These are phyloP conservation scores for Arachnomyces sp. DNA, from an alignment of 2,329 filamentous ascomycete genomes.

Conservation along the genomic window DNA sequence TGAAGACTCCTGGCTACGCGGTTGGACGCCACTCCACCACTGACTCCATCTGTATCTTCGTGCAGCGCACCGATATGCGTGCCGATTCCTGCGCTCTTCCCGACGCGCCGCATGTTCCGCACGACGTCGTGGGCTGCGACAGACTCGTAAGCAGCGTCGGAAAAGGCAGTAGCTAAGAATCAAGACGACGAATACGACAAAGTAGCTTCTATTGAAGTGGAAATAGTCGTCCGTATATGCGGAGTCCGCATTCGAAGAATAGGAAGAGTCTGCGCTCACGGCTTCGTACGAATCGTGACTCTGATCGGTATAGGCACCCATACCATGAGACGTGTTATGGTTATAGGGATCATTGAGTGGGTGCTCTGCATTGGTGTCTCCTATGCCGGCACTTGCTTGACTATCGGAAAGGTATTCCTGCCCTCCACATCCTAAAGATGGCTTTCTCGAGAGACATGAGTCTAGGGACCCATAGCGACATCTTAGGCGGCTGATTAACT, in stretches of 20 bases:
- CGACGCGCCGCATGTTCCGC: constrained; percentile 47
- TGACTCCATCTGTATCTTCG: constrained; percentile 43
- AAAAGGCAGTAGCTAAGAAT: constrained; percentile 7
- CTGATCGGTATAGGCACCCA: too few relatives aligned
- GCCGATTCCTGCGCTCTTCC: constrained; percentile 47
- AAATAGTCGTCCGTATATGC: too few relatives aligned
- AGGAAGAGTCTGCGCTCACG: too few relatives aligned
- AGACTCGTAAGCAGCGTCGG: constrained; percentile 1
- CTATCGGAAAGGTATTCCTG: constrained; percentile 9
- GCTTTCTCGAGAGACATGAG: constrained; percentile 11
- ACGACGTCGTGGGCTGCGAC: constrained; percentile 35
- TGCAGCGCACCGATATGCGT: constrained; percentile 48
- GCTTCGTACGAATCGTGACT: too few relatives aligned
- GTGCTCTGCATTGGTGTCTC: constrained; percentile 6
- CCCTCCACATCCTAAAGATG: constrained; percentile 1
- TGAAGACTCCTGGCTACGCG: constrained; percentile 23
- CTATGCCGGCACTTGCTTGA: too few relatives aligned
- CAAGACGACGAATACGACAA: constrained; percentile 4
- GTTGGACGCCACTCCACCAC: constrained; percentile 40
- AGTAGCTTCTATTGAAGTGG: too few relatives aligned
- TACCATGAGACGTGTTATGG: too few relatives aligned
- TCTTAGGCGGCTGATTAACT: constrained; percentile 19
- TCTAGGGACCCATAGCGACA: constrained; percentile 21
- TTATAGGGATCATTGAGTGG: not conserved
- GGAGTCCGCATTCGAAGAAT: too few relatives aligned